These are phyloP conservation scores for Berberis thunbergii DNA, from an alignment of 164 flowering plant genomes.

Conservation along the genomic window DNA sequence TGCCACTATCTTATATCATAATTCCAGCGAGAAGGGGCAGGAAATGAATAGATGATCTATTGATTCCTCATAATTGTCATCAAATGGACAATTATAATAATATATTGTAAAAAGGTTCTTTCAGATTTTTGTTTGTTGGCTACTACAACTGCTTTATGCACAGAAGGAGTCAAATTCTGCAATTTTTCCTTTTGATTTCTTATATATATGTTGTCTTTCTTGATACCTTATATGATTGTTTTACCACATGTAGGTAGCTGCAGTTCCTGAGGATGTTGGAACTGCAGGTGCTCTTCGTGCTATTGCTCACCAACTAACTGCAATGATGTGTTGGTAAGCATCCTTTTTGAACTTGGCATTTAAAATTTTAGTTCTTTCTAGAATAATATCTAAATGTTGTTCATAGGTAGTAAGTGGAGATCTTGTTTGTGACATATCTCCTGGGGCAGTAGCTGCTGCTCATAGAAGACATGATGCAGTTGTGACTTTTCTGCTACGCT, in stretches of 20 bases:
- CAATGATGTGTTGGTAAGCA: conserved; percentile 74
- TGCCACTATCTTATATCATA: too few species aligned
- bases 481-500: conserved; percentile 82
- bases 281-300: conserved; percentile 97
- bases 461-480: conserved; percentile 93
- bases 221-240: neutral
- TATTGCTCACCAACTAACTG: conserved; percentile 76
- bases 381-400: neutral
- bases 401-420: conserved; percentile 97
- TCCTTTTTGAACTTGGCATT: conserved; percentile 2
- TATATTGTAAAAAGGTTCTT: too few species aligned
- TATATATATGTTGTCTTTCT: neutral
- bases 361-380: neutral
- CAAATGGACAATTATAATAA: too few species aligned
- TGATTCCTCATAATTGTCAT: too few species aligned
- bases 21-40: too few species aligned
- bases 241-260: conserved; percentile 51
- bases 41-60: too few species aligned
- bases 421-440: conserved; percentile 89
- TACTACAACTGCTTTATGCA: neutral
- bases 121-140: neutral
- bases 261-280: conserved; percentile 95
- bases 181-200: neutral
- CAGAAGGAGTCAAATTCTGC: neutral
- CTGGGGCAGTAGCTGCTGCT: conserved; percentile 93